Percentiles rank a stretch among this genome's conserved stretches.
phyloP scores from a whole-genome alignment of 2,329 filamentous ascomycete genomes.

The Ascochyta fabae region DNA sequence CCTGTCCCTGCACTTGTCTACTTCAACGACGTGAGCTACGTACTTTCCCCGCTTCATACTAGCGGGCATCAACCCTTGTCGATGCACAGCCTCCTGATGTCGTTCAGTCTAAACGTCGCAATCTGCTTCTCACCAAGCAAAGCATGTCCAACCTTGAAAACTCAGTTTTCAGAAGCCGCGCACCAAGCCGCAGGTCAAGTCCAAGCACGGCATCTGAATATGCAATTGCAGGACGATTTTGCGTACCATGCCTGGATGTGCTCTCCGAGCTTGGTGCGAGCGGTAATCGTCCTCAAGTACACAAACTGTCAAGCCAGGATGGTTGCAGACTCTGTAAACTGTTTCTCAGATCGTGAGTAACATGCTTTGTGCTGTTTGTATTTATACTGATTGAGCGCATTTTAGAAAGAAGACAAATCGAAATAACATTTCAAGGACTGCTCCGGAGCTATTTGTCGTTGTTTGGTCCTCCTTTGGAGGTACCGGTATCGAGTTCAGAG shows the following conservation, averaged over 20 bases:
- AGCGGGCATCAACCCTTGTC: not conserved
- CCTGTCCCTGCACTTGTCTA: not conserved
- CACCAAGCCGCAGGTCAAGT: not conserved
- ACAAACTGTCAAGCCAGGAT: not conserved
- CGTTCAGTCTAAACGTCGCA: not conserved
- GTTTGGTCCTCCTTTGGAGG: conserved; percentile 1
- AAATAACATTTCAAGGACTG: not conserved
- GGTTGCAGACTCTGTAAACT: conserved; percentile 4
- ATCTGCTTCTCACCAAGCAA: not conserved
- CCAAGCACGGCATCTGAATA: not conserved
- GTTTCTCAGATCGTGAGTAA: conserved; percentile 5
- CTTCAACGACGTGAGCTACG: not conserved
- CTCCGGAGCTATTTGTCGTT: not conserved
- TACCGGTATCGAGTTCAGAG: conserved; percentile 1
- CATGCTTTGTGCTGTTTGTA: too few relatives aligned
- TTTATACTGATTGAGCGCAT: not conserved
- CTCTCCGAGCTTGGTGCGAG: not conserved
- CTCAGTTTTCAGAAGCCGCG: not conserved
- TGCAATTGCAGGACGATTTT: not conserved
- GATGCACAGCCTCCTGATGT: not conserved
- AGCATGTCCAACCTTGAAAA: not conserved
- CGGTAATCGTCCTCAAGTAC: not conserved
- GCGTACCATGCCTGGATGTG: not conserved
- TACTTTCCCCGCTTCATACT: not conserved
- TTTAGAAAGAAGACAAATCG: not conserved